phyloP scores from a whole-genome alignment of 1,139 yeast species.

The Kurtzmaniella quercitrusa region DNA sequence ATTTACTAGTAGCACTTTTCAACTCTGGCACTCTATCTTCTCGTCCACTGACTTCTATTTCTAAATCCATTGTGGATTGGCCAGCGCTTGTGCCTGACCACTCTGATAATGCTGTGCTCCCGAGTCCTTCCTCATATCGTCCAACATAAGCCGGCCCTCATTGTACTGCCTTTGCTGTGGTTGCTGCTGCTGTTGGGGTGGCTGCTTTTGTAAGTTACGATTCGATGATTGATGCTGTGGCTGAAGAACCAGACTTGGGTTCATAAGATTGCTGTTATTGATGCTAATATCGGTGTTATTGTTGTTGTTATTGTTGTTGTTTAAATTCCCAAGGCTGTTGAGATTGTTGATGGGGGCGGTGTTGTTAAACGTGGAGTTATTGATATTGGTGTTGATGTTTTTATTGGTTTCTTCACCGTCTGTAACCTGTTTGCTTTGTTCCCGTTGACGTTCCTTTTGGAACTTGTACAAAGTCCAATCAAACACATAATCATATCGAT shows the following conservation, averaged over 20 bases:
- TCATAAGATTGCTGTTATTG: not conserved
- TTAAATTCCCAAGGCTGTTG: constrained; percentile 2
- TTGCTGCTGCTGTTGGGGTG: constrained; percentile 6
- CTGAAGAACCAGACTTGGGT: constrained; percentile 5
- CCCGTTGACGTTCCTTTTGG: constrained; percentile 61
- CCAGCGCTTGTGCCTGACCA: constrained; percentile 4
- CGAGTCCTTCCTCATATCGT: constrained; percentile 4
- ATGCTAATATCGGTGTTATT: constrained; percentile 8
- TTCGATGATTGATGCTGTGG: constrained; percentile 11
- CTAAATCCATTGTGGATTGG: constrained; percentile 6
- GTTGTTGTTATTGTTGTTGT: constrained; percentile 9
- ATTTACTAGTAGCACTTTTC: not conserved
- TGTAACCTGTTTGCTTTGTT: constrained; percentile 32
- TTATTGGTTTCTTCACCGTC: constrained; percentile 12
- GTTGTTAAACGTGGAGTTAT: constrained; percentile 12
- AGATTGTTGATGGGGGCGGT: constrained; percentile 11
- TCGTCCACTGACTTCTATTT: not conserved
- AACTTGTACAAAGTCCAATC: constrained; percentile 95
- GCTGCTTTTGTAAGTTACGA: constrained; percentile 11
- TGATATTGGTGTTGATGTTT: constrained; percentile 22
- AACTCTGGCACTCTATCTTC: not conserved
- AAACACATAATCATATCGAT: constrained; percentile 89
- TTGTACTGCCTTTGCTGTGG: constrained; percentile 7
- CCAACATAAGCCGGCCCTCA: not conserved
- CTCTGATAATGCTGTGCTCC: constrained; percentile 4